Percentiles rank a stretch among this genome's conserved stretches.
Conservation (phyloP, 495 filamentous ascomycete species). For the Penicillium fimorum region DNA sequence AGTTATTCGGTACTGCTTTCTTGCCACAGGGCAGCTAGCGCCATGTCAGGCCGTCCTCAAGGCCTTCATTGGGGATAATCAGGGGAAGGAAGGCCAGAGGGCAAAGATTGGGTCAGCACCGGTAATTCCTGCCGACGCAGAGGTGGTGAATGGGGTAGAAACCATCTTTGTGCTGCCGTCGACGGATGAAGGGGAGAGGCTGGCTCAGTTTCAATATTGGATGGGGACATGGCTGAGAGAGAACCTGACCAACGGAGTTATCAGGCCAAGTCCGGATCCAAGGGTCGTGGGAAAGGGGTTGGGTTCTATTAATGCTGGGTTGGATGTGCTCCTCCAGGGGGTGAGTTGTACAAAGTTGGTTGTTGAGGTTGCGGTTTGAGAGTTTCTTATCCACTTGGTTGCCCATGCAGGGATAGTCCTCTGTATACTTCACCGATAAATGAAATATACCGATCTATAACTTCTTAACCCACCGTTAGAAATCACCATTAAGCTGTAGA, state of each 20-base stretch:
- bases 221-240: constrained; percentile 45
- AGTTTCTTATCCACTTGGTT: not conserved
- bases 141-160: constrained; percentile 38
- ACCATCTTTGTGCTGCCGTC: constrained; percentile 41
- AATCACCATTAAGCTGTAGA: too few species aligned
- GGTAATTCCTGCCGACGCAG: constrained; percentile 26
- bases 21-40: constrained; percentile 37
- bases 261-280: constrained; percentile 47
- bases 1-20: constrained; percentile 41
- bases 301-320: constrained; percentile 40
- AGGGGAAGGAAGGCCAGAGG: constrained; percentile 7
- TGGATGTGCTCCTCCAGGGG: constrained; percentile 40
- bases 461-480: too few species aligned
- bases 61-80: constrained; percentile 26
- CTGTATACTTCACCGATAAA: too few species aligned
- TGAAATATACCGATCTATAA: too few species aligned
- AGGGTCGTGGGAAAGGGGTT: constrained; percentile 46
- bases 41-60: constrained; percentile 39
- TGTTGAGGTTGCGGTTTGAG: constrained; percentile 39
- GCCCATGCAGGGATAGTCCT: too few species aligned
- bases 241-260: constrained; percentile 36
- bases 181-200: constrained; percentile 30
- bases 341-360: constrained; percentile 52
- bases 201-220: constrained; percentile 39
- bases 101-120: constrained; percentile 43